These are phyloP conservation scores for Wickerhamiella hasegawae DNA, from an alignment of 805 yeast species.

Conservation along the genomic window DNA sequence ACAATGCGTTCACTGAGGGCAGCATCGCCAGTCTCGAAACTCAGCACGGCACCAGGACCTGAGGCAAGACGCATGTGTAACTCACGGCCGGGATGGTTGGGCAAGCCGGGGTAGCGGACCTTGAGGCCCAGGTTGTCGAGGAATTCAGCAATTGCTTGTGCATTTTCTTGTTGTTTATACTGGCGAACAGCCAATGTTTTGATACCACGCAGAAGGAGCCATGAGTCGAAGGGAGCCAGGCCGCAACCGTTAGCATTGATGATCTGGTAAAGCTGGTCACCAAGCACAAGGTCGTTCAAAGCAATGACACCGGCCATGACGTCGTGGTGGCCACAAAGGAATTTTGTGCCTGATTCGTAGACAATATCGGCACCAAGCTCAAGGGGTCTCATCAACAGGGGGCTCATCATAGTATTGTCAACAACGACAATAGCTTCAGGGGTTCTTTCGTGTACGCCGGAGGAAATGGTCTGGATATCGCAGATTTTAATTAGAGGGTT, in stretches of 20 bases:
- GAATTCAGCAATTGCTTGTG: conserved; percentile 59
- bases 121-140: conserved; percentile 51
- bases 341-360: conserved; percentile 88
- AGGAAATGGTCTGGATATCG: conserved; percentile 54
- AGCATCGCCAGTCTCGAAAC: conserved; percentile 74
- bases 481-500: conserved; percentile 83
- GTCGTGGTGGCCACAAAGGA: conserved; percentile 88
- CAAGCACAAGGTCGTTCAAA: conserved; percentile 43
- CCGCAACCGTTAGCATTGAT: conserved; percentile 89
- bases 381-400: conserved; percentile 68
- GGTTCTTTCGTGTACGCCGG: conserved; percentile 46
- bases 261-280: conserved; percentile 53
- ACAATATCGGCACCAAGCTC: conserved; percentile 81
- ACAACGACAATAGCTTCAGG: conserved; percentile 72
- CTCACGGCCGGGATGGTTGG: conserved; percentile 66
- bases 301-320: conserved; percentile 92
- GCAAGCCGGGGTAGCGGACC: conserved; percentile 76
- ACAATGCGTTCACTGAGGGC: conserved; percentile 53
- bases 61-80: conserved; percentile 59
- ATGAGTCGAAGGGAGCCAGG: conserved; percentile 79
- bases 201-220: conserved; percentile 78
- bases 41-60: conserved; percentile 81
- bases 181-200: conserved; percentile 76
- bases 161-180: conserved; percentile 76
- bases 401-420: conserved; percentile 96